Evolutionary conservation across 108 stramenopile genomes (phyloP), one percentile per base, ranked within the genome.

Genomic region (Pelagomonas calceolata): DNA sequence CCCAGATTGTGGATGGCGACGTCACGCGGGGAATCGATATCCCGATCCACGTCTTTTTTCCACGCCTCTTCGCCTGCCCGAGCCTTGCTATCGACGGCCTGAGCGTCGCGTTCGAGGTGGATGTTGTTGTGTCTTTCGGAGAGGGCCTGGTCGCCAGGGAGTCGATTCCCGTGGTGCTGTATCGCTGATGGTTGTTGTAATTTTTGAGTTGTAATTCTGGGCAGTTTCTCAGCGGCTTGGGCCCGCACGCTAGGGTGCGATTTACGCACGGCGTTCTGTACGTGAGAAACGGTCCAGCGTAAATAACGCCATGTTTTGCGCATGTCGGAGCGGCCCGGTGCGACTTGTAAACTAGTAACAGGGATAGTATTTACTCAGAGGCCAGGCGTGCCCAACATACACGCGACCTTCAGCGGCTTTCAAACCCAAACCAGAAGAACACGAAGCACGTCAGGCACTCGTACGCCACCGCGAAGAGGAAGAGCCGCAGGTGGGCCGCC

Each of bases 31-130:
- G 70, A 32, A 18, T 85, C 70, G 64, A 43, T 9, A 75, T 85
- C 34, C 84, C 84, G 12, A 74, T 85, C 65, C 79, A 83, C 72
- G 81, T 83, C 82, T 70, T 82, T 18, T 68, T 85, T 30, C 84
- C 84, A 16, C 77, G 82, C 7, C 64, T 83, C 16, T 83, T 81
- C 71, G 73, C 82, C 0, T 83, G 82, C 64, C 82, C 84, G 32
- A 70, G 80, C 17, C 36, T 83, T 44, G 33, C 32, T 26, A 70
- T 78, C 26, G 36, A 37, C 37, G 43, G 36, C 0, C 81, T 83
- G 33, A 16, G 36, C 5, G 79, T 85, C 36, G 78, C 72, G 43
- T 85, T 82, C 63, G 84, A 85, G 76, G 36, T 85, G n/a, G 81
- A 83, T 51, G 37, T 85, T 21, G 69, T 76, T 34, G 70, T 85